These are phyloP conservation scores for Agrocybe praecox DNA, from an alignment of 768 basidiomycete genomes.

Conservation along the genomic window DNA sequence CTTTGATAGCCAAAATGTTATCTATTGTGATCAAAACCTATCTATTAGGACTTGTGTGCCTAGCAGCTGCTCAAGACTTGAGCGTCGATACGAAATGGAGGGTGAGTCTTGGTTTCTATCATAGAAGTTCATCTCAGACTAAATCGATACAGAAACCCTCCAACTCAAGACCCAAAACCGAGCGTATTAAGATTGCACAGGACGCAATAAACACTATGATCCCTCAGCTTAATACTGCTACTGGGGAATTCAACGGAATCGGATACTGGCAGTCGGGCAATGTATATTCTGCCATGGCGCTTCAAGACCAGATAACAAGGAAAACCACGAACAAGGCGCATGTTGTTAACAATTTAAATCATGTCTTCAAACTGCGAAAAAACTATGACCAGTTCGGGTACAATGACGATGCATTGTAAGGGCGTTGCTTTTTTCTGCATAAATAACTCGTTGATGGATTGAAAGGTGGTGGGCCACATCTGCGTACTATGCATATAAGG, in stretches of 20 bases:
- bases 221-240: conserved; percentile 30
- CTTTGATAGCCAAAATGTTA: too few relatives aligned
- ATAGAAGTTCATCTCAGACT: neutral
- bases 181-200: conserved; percentile 43
- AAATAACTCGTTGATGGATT: neutral
- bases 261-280: conserved; percentile 58
- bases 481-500: conserved; percentile 48
- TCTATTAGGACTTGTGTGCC: neutral
- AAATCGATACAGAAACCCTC: neutral
- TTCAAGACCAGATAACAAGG: conserved; percentile 43
- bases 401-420: conserved; percentile 52
- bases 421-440: neutral
- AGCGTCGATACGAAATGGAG: conserved; percentile 41
- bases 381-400: conserved; percentile 48
- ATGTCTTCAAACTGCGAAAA: conserved; percentile 36
- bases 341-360: conserved; percentile 43
- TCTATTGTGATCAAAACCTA: too few relatives aligned
- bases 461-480: conserved; percentile 57
- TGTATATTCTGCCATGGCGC: conserved; percentile 50
- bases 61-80: conserved; percentile 32
- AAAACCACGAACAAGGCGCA: conserved; percentile 36
- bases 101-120: conserved; percentile 21
- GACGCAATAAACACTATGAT: conserved; percentile 41
- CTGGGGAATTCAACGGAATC: conserved; percentile 32
- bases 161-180: conserved; percentile 30